phyloP scores from a whole-genome alignment of 257 asterid genomes.

The Solanum etuberosum region DNA sequence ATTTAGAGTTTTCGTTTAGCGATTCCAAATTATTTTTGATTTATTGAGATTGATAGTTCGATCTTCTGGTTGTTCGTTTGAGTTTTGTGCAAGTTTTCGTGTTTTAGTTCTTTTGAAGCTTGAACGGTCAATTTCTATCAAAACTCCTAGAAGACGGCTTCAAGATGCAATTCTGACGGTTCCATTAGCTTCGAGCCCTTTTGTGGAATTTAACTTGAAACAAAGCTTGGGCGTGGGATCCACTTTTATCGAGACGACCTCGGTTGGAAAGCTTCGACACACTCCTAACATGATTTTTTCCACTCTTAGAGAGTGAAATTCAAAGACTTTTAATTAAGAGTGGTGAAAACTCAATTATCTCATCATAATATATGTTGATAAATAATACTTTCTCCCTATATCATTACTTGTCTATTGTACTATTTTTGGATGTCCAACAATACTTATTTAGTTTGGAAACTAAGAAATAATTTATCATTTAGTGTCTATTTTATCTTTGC shows the following conservation, averaged over 20 bases:
- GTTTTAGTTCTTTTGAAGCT: no score
- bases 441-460: no score
- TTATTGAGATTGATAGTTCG: accelerated
- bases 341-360: not conserved
- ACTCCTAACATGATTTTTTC: not conserved
- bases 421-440: no score
- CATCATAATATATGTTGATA: not conserved
- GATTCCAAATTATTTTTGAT: no score
- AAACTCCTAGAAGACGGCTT: accelerated
- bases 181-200: accelerated
- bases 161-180: no score
- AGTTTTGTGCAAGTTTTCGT: no score
- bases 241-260: not conserved
- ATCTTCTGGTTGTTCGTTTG: no score
- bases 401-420: accelerated
- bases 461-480: no score
- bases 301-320: not conserved
- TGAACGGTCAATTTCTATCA: no score
- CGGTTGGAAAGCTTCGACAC: not conserved
- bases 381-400: not conserved
- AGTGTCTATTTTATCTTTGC: accelerated
- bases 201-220: not conserved
- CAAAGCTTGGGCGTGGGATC: accelerated
- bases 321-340: not conserved
- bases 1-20: not conserved